These are phyloP conservation scores for Mycena capillaripes DNA, from an alignment of 768 basidiomycete species.

Conservation along the genomic window DNA sequence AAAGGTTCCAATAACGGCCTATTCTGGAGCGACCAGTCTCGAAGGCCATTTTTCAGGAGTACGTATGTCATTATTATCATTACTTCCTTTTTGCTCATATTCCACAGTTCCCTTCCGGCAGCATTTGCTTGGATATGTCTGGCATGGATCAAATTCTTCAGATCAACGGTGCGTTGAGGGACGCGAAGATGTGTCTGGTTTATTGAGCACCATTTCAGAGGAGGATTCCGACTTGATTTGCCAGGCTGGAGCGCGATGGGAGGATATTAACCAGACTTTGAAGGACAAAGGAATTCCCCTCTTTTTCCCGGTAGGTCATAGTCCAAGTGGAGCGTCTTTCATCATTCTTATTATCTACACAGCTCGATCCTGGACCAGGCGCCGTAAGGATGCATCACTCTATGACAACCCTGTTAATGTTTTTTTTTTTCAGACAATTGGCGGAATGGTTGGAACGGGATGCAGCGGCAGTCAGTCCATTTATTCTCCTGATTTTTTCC, in stretches of 20 bases:
- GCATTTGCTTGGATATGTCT: constrained; percentile 77
- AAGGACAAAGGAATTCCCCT: constrained; percentile 79
- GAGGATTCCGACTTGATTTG: constrained; percentile 81
- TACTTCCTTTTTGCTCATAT: neutral
- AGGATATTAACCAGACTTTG: constrained; percentile 80
- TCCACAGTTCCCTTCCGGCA: constrained; percentile 59
- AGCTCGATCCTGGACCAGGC: constrained; percentile 83
- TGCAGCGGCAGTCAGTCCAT: constrained; percentile 81
- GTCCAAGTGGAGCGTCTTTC: neutral
- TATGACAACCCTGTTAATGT: neutral
- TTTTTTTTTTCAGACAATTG: constrained; percentile 70
- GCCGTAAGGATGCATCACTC: constrained; percentile 60
- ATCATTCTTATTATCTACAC: neutral
- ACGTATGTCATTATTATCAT: constrained; percentile 34
- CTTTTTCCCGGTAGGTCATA: constrained; percentile 83
- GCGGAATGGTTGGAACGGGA: constrained; percentile 91
- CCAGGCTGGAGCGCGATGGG: constrained; percentile 85
- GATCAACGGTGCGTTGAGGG: constrained; percentile 59
- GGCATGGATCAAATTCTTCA: constrained; percentile 76
- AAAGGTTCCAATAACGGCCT: constrained; percentile 81
- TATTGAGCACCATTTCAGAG: constrained; percentile 53
- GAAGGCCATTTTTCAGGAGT: constrained; percentile 91
- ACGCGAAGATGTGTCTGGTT: constrained; percentile 36
- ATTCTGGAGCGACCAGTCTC: constrained; percentile 88
- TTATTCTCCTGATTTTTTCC: neutral